These are phyloP conservation scores for Malus hybrid DNA, from an alignment of 331 rosid genomes.

Conservation along the genomic window DNA sequence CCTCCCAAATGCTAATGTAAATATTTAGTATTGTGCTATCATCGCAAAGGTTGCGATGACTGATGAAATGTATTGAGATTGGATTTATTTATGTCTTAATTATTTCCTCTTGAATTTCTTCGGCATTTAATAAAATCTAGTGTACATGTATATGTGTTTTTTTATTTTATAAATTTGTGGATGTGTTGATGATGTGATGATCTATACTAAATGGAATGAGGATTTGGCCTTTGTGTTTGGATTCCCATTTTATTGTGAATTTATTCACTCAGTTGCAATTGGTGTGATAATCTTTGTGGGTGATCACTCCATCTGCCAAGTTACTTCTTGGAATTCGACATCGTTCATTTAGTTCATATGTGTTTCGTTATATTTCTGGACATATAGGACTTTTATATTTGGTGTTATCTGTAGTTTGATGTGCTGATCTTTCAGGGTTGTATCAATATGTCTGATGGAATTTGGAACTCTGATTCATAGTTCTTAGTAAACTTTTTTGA, in stretches of 20 bases:
- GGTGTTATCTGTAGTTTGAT: neutral
- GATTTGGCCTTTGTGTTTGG: neutral
- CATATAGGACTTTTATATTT: neutral
- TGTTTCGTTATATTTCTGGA: neutral
- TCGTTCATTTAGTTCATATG: neutral
- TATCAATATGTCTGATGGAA: neutral
- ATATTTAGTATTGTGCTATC: slow-evolving; percentile 30
- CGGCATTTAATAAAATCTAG: neutral
- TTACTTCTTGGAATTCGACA: neutral
- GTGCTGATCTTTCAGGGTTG: neutral
- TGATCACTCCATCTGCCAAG: neutral
- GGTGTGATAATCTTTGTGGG: neutral
- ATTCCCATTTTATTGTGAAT: neutral
- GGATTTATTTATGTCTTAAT: slow-evolving; percentile 9
- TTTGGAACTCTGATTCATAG: neutral
- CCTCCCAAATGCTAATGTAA: slow-evolving; percentile 37
- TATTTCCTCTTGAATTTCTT: slow-evolving; percentile 4
- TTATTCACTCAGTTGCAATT: neutral
- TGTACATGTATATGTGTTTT: neutral
- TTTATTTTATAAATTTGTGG: neutral
- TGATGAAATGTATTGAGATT: slow-evolving; percentile 33
- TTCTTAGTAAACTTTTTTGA: too few species aligned
- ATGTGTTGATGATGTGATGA: neutral
- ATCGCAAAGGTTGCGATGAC: slow-evolving; percentile 24
- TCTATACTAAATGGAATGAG: neutral